Percentiles rank a stretch among this genome's conserved stretches.
These are phyloP conservation scores for Nannizziopsis barbatae DNA, from an alignment of 2,329 filamentous ascomycete species.

Conservation along the genomic window DNA sequence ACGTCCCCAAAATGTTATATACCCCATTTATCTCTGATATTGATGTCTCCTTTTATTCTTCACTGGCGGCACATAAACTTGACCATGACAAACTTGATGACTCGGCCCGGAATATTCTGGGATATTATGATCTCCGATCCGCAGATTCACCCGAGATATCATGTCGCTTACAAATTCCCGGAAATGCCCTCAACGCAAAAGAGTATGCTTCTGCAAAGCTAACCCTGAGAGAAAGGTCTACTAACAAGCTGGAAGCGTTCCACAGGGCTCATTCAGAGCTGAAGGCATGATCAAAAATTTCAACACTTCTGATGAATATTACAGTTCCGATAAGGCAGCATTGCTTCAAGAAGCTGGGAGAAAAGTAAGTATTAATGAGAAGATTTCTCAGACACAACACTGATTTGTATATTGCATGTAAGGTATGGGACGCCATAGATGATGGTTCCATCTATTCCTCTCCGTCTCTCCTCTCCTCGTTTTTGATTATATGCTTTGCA, in stretches of 20 bases:
- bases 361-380: conserved; percentile 46
- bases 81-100: conserved; percentile 96
- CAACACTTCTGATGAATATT: conserved; percentile 92
- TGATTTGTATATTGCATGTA: conserved; percentile 3
- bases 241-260: conserved; percentile 41
- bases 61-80: conserved; percentile 85
- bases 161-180: conserved; percentile 81
- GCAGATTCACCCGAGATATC: conserved; percentile 61
- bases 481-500: conserved; percentile 80
- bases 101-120: conserved; percentile 73
- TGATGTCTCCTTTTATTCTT: conserved; percentile 87
- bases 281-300: conserved; percentile 93
- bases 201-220: conserved; percentile 47
- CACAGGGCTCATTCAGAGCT: conserved; percentile 63
- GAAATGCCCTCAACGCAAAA: conserved; percentile 70
- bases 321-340: conserved; percentile 64
- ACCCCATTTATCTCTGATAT: conserved; percentile 88
- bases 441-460: conserved; percentile 94
- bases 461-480: conserved; percentile 80
- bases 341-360: conserved; percentile 68
- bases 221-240: not conserved
- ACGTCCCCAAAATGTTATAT: conserved; percentile 50
- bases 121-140: conserved; percentile 74
- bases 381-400: not conserved
- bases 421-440: conserved; percentile 96